A percentile compares a stretch with the other conserved stretches of the same genome.
Conservation (phyloP, 176 grass and related monocot genomes). For the Cocos nucifera region DNA sequence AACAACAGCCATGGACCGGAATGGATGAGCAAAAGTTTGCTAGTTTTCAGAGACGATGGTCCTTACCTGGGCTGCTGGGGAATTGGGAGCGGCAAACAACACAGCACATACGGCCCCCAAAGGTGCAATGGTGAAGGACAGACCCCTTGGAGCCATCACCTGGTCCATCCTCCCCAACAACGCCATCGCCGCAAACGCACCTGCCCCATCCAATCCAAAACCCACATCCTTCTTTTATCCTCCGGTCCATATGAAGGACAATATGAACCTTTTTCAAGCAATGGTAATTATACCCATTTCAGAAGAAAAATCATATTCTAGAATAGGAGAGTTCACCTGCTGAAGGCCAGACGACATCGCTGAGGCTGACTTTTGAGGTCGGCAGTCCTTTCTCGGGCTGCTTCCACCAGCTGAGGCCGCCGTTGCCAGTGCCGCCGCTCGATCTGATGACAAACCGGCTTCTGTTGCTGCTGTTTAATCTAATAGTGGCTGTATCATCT, state of each 20-base stretch:
- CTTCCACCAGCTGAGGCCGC: constrained; percentile 9
- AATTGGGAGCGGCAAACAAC: constrained; percentile 53
- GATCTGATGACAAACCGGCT: constrained; percentile 10
- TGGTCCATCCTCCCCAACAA: constrained; percentile 69
- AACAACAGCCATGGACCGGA: too few relatives aligned
- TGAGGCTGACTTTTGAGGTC: constrained; percentile 33
- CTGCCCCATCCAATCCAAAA: constrained; percentile 22
- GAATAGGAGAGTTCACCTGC: constrained; percentile 32
- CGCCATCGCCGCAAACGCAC: constrained; percentile 87
- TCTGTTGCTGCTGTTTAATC: background rate
- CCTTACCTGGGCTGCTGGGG: constrained; percentile 59
- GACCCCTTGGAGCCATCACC: constrained; percentile 55
- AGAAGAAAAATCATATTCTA: background rate
- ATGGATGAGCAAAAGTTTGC: too few relatives aligned
- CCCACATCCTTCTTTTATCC: background rate
- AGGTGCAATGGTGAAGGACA: constrained; percentile 71
- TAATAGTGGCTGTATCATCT: background rate
- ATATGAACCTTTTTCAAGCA: too few relatives aligned
- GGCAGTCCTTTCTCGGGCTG: constrained; percentile 11
- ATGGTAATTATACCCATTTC: too few relatives aligned
- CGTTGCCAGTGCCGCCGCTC: constrained; percentile 6
- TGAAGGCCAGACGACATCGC: constrained; percentile 87
- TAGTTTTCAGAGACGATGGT: too few relatives aligned
- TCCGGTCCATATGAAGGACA: too few relatives aligned
- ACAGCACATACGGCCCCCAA: constrained; percentile 75